Conservation (phyloP, 257 asterid genomes). For the Gentiana macrophylla region DNA sequence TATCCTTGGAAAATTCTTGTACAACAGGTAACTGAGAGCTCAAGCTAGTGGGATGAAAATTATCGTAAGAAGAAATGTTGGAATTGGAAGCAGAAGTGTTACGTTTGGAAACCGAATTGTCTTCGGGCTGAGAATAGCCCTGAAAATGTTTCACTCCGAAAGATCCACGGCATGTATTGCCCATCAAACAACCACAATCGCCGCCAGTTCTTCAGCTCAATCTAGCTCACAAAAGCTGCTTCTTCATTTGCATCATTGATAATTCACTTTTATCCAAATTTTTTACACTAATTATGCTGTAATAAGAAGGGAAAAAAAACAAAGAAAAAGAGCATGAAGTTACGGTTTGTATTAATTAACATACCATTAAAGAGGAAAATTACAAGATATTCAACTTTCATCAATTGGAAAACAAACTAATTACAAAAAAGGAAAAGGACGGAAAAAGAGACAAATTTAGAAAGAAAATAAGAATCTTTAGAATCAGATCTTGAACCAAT, state of each 20-base stretch:
- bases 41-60: constrained; percentile 28
- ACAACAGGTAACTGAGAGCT: constrained; percentile 25
- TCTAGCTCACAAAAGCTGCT: constrained; percentile 3
- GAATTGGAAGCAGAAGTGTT: constrained; percentile 23
- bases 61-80: constrained; percentile 26
- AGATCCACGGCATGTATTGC: constrained; percentile 99
- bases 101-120: constrained; percentile 33
- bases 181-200: constrained; percentile 59
- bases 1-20: constrained; percentile 38
- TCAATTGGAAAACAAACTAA: background rate
- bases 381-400: background rate
- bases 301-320: background rate
- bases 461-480: too few relatives aligned
- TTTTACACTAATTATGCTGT: constrained; percentile 16
- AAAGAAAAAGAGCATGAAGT: background rate
- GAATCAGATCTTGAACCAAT: constrained; percentile 7
- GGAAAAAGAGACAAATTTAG: background rate
- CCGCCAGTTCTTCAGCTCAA: constrained; percentile 19
- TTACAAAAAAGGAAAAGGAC: background rate
- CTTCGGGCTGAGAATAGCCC: constrained; percentile 55
- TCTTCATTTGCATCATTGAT: constrained; percentile 16
- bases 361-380: too few relatives aligned
- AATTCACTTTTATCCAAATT: background rate
- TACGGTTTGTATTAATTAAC: too few relatives aligned
- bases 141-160: constrained; percentile 48